Conservation (phyloP, 2,329 filamentous ascomycete species). For the Periconia digitata region DNA sequence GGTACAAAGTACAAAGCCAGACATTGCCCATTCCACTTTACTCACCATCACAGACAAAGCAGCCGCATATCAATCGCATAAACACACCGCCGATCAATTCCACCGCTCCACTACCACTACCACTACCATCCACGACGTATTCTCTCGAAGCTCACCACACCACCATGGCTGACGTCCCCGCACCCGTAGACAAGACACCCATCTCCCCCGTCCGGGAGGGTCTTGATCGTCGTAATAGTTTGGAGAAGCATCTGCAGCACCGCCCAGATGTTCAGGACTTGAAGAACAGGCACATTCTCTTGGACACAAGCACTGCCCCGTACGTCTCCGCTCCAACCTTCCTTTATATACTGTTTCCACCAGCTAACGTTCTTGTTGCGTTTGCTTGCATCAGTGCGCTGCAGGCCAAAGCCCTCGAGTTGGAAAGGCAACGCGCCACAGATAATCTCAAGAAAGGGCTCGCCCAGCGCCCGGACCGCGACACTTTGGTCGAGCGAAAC, state of each 20-base stretch:
- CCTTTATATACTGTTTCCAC: too few relatives aligned
- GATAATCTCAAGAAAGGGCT: constrained; percentile 68
- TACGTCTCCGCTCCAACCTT: constrained; percentile 40
- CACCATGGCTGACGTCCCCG: constrained; percentile 27
- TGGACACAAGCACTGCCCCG: constrained; percentile 69
- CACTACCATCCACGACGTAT: background rate
- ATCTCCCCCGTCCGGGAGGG: constrained; percentile 43
- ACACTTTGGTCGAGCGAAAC: constrained; percentile 81
- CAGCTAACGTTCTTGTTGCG: too few relatives aligned
- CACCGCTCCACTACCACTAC: background rate
- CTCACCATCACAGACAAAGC: background rate
- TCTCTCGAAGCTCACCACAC: constrained; percentile 1
- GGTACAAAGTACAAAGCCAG: background rate
- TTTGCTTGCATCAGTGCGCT: constrained; percentile 54
- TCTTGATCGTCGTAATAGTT: constrained; percentile 63
- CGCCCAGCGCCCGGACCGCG: constrained; percentile 65
- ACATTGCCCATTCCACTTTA: too few relatives aligned
- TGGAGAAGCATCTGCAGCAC: constrained; percentile 52
- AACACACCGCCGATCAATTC: background rate
- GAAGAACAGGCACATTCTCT: constrained; percentile 68
- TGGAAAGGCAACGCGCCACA: constrained; percentile 58
- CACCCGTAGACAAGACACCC: constrained; percentile 42
- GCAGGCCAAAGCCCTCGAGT: constrained; percentile 62
- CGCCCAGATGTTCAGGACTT: constrained; percentile 60
- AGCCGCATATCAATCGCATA: too few relatives aligned